Base-by-base conservation (phyloP, 768 basidiomycete species). In the Xerocomus potaroensis region DNA sequence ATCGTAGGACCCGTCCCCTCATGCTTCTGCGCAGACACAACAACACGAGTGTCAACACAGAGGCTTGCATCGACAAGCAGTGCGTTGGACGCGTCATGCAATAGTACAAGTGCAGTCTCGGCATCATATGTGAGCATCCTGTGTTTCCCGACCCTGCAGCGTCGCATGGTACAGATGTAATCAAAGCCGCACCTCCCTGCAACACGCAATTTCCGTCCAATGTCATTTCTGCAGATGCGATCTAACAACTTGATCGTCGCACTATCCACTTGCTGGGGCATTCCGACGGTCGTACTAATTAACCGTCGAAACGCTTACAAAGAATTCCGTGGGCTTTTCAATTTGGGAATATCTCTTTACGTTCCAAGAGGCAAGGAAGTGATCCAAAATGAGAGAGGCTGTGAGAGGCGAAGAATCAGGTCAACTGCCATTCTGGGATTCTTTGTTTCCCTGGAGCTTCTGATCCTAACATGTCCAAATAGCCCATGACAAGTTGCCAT, bases 51-150 rank as follows among this genome's bases (percentile, higher is more conserved):
- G 56, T 73, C 72, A 30, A 84, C 49, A 47, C 78, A 79, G 11
- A 81, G 69, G 36, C 73, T 69, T 8, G 72, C 72, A 57, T 87
- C 82, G 8, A 85, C 76, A 9, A 83, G 65, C 39, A 86, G 56
- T 27, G 70, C 79, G n/a, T 63, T 62, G 11, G 71, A 70, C 38
- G 69, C 70, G 52, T 79, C 78, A n/a, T 74, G 54, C 26, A 87
- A 61, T 18, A 80, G 48, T 12, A 77, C 64, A 12, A 76, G 61
- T 4, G 73, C 74, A 31, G 72, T 73, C 8, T 62, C 55, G 12
- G 69, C 65, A 50, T 84, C 80, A 58, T 83, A 82, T 24, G 73
- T 69, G 29, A 83, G 69, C 52, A 84, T 69, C 56, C 84, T 87
- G 56, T 34, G 37, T 47, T 37, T 45, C 45, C 30, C 23, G 48